Base-by-base conservation (phyloP, 192 early-diverging fungal species). In the Umbelopsis vinacea region DNA sequence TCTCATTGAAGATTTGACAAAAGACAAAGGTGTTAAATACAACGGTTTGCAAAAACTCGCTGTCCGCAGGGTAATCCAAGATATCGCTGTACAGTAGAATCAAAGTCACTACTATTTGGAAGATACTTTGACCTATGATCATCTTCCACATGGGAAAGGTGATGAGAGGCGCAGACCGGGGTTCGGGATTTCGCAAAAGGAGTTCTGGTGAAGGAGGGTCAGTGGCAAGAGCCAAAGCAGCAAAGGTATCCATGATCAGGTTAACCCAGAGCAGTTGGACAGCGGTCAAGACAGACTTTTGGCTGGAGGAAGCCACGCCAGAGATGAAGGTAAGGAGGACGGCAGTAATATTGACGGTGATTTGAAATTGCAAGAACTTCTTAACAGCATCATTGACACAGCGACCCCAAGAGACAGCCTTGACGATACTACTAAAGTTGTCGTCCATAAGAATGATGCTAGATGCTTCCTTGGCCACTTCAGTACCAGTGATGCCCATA, bases 391-490 rank as follows among this genome's bases (percentile, higher is more conserved):
- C 98, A 77, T 96, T 98, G 29, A 99, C 97, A 57, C 87, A 83
- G 22, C 97, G 88, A 29, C 98, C 98, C 98, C 98, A 99, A 79
- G 98, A 87, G 54, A 96, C 92, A 45, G 98, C 97, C 69, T 96
- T 97, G 74, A 98, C 94, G 69, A 99, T 93, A 63, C 93, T 95
- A 3, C 92, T 91, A 81, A 99, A 99, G 81, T 99, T 98, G 82
- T 99, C 98, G 74, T 99, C 97, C 87, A 99, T 92, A 63, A 98
- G 81, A 66, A 98, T 93, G 75, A 99, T 98, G 33, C 91, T 89
- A n/a, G 95, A 97, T 1, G 98, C 98, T 80, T 99, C 98, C 82
- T 99, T 99, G 53, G 98, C 98, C 19, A 99, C 97, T 77, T 98
- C 97, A 9, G 97, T 99, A 40, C 98, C 98, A 8, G 98, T 91